Conservation (phyloP, 305 asterid genomes). For the Solanum hybrid region DNA sequence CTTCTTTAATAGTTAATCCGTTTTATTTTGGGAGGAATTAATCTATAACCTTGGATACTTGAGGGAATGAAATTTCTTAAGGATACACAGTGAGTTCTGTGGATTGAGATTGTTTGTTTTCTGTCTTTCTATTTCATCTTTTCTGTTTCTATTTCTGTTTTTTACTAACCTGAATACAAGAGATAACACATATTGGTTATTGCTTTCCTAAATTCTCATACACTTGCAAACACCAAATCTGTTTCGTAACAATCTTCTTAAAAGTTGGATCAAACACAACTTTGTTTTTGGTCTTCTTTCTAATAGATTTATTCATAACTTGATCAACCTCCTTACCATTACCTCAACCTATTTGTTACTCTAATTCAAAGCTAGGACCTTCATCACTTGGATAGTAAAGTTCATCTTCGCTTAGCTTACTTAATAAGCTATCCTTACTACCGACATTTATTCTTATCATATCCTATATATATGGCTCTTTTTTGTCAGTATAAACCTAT, state of each 20-base stretch:
- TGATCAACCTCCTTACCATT: not conserved
- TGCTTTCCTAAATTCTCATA: not conserved
- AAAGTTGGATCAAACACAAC: not conserved
- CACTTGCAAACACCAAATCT: not conserved
- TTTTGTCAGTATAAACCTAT: not conserved
- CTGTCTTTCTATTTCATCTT: not conserved
- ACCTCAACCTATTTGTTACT: not conserved
- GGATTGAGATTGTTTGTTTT: too few species aligned
- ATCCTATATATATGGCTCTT: not conserved
- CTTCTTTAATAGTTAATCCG: too few species aligned
- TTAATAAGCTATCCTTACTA: not conserved
- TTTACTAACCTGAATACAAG: not conserved
- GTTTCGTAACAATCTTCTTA: not conserved
- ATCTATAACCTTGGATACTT: not conserved
- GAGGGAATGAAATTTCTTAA: not conserved
- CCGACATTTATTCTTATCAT: not conserved
- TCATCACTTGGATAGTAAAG: not conserved
- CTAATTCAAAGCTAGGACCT: not conserved
- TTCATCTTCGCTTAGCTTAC: not conserved
- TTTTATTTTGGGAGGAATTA: too few species aligned
- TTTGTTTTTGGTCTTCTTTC: not conserved
- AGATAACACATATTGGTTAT: not conserved
- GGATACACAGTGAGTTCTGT: not conserved
- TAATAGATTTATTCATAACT: not conserved
- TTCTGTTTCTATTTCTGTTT: too few species aligned